Evolutionary conservation across 345 rosid genomes (phyloP).

Genomic region (Jatropha curcas): DNA sequence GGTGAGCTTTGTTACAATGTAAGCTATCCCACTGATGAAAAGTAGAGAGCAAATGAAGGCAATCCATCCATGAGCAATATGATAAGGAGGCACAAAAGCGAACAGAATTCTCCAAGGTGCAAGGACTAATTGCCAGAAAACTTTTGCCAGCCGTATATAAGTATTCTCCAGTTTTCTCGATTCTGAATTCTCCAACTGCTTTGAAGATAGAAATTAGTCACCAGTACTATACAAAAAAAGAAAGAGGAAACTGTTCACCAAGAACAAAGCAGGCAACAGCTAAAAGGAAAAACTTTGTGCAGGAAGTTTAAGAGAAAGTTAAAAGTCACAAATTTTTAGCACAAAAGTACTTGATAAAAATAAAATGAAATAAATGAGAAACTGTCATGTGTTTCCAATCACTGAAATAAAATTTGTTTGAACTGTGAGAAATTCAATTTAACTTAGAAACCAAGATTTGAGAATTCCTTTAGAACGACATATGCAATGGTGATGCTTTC

Average conservation of each 20-base stretch:
- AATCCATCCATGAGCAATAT: slow-evolving; percentile 88
- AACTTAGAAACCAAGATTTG: background rate
- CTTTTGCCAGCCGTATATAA: slow-evolving; percentile 42
- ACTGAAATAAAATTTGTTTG: background rate
- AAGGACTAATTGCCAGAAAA: slow-evolving; percentile 60
- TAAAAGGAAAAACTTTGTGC: background rate
- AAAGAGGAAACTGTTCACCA: background rate
- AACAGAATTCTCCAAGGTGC: slow-evolving; percentile 79
- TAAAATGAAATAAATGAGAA: background rate
- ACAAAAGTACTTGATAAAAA: background rate
- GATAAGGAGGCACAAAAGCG: slow-evolving; percentile 89
- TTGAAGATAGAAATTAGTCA: slow-evolving; percentile 21
- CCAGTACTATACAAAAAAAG: slow-evolving; percentile 5
- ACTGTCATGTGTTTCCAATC: background rate
- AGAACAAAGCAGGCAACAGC: background rate
- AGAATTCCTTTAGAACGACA: background rate
- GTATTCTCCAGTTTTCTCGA: slow-evolving; percentile 55
- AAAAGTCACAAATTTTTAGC: background rate
- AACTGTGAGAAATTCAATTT: background rate
- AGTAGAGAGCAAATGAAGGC: slow-evolving; percentile 79
- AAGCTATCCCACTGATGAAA: slow-evolving; percentile 85
- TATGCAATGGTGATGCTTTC: background rate
- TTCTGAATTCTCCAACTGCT: slow-evolving; percentile 65
- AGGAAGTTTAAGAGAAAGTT: background rate
- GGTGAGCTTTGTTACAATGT: slow-evolving; percentile 65